phyloP scores from a whole-genome alignment of 805 yeast genomes.

The Zygoascus flipseniorum region DNA sequence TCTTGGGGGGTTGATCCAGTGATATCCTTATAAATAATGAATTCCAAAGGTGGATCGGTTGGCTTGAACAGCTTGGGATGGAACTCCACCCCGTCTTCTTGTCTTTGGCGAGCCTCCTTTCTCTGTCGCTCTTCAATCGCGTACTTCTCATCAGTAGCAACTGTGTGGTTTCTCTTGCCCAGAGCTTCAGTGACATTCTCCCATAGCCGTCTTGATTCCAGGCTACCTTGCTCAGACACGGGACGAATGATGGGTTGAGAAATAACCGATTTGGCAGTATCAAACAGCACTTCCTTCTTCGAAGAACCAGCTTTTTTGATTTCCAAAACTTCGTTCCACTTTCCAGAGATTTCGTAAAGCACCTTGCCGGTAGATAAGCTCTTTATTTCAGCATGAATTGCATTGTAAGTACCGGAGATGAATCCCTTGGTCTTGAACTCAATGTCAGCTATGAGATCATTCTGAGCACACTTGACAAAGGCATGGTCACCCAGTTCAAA shows the following conservation, averaged over 20 bases:
- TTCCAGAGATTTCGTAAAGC: conserved; percentile 67
- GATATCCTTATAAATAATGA: conserved; percentile 55
- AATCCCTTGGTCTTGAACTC: conserved; percentile 95
- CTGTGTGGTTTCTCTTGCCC: conserved; percentile 65
- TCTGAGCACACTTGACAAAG: conserved; percentile 54
- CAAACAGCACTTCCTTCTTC: conserved; percentile 46
- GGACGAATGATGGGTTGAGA: conserved; percentile 68
- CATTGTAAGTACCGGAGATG: conserved; percentile 85
- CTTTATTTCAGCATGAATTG: conserved; percentile 67
- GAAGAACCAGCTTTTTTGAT: conserved; percentile 47
- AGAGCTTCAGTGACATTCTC: conserved; percentile 70
- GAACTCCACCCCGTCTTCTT: conserved; percentile 71
- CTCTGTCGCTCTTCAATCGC: conserved; percentile 86
- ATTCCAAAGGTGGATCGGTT: conserved; percentile 45
- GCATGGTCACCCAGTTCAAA: conserved; percentile 91
- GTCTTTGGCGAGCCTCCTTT: conserved; percentile 57
- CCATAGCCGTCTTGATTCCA: conserved; percentile 84
- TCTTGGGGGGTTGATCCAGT: conserved; percentile 41
- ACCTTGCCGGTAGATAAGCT: conserved; percentile 43
- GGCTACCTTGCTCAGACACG: conserved; percentile 65
- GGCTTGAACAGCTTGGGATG: conserved; percentile 69
- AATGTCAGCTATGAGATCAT: conserved; percentile 61
- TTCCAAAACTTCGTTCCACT: conserved; percentile 85
- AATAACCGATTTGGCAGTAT: conserved; percentile 48
- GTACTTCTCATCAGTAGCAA: conserved; percentile 83